A percentile compares a stretch with the other conserved stretches of the same genome.
These are phyloP conservation scores for Schizosaccharomyces lindneri DNA, from an alignment of 805 yeast genomes.

Conservation along the genomic window DNA sequence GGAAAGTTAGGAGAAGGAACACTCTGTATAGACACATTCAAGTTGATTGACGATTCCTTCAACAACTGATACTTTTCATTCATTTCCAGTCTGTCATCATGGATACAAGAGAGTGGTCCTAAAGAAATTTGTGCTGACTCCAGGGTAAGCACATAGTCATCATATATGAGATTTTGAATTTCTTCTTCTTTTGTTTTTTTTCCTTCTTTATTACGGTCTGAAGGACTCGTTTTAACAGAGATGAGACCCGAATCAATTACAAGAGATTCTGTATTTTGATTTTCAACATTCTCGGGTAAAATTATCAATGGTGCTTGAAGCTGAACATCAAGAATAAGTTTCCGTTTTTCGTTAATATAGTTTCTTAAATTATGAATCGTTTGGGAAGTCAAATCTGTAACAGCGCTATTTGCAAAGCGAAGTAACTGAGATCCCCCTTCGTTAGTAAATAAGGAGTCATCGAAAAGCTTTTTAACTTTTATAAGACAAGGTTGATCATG, in stretches of 20 bases:
- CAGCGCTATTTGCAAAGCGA: not conserved
- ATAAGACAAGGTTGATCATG: not conserved
- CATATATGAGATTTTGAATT: not conserved
- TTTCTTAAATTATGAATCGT: not conserved
- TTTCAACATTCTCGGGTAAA: not conserved
- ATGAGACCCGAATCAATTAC: not conserved
- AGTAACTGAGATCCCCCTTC: not conserved
- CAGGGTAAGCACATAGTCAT: not conserved
- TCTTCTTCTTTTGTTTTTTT: not conserved
- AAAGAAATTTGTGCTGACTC: not conserved
- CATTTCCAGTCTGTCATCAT: not conserved
- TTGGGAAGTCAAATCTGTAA: not conserved
- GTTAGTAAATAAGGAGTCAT: not conserved
- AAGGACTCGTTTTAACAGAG: not conserved
- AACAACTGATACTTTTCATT: not conserved
- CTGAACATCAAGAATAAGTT: not conserved
- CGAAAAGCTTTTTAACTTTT: not conserved
- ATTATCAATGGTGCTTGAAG: not conserved
- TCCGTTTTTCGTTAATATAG: not conserved
- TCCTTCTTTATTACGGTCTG: not conserved
- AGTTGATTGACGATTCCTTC: not conserved
- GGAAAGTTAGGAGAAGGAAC: not conserved
- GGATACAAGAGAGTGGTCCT: not conserved
- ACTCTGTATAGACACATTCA: not conserved
- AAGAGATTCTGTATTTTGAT: not conserved